phyloP scores from a whole-genome alignment of 345 rosid genomes.

The Carallia pectinifolia region DNA sequence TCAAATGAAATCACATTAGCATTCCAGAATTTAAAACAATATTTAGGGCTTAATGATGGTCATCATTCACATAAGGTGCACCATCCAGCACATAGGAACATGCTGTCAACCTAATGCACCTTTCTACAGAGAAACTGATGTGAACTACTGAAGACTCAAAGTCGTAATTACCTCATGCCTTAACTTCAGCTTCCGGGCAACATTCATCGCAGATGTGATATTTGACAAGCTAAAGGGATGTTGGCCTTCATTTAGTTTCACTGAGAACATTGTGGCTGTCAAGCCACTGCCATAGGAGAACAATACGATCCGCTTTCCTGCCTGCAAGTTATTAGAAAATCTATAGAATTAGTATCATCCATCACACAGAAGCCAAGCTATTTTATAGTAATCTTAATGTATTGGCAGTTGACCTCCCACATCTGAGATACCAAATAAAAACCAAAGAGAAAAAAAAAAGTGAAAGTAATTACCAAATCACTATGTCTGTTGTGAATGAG shows the following conservation, averaged over 20 bases:
- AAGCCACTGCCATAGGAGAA: constrained; percentile 98
- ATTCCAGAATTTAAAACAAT: too few species aligned
- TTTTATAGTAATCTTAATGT: background rate
- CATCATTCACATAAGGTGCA: too few species aligned
- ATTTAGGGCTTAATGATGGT: too few species aligned
- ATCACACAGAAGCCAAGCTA: constrained; percentile 3
- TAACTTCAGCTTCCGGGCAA: constrained; percentile 66
- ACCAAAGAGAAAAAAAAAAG: background rate
- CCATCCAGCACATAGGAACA: too few species aligned
- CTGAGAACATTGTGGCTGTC: constrained; percentile 89
- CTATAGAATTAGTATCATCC: background rate
- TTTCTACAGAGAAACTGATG: too few species aligned
- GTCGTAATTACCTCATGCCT: constrained; percentile 75
- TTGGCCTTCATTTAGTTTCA: constrained; percentile 58
- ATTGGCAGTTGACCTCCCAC: background rate
- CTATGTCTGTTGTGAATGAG: constrained; percentile 74
- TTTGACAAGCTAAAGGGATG: constrained; percentile 77
- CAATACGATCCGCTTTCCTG: constrained; percentile 70
- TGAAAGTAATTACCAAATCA: constrained; percentile 58
- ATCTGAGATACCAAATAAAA: background rate
- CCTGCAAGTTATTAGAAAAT: constrained; percentile 38
- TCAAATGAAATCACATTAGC: too few species aligned
- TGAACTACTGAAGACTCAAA: background rate
- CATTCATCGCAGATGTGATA: constrained; percentile 71
- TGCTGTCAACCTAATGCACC: background rate